Base-by-base conservation (phyloP, 2,329 filamentous ascomycete genomes). In the Paecilomyces variotii region DNA sequence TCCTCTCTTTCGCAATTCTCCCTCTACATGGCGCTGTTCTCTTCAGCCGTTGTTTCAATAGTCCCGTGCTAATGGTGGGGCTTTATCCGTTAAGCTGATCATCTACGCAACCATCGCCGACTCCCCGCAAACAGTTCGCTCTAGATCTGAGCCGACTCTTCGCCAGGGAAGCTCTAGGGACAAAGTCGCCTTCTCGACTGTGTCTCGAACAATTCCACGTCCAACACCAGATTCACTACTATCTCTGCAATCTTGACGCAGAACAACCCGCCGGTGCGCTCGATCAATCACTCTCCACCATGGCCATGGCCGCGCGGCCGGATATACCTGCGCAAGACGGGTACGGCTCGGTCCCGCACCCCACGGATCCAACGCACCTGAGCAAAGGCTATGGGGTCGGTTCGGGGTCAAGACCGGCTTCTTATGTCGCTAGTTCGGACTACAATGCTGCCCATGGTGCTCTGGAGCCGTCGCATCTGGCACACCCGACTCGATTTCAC, bases 251-350 rank as follows among this genome's bases (percentile, higher is more conserved):
- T 45, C 28, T 32, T 14, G 25, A 53, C 27, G 10, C 50, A 4
- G 50, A 24, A 30, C 34, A 45, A 53, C 28, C 53, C 19, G 54
- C 28, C 19, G 45, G 24, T 24, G n/a, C 24, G 12, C 19, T 26
- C 34, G 25, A 45, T 45, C 49, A 63, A 59, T 56, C 57, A 62
- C 52, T 52, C 54, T 54, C 68, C 60, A 61, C 66, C 61, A 75
- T 77, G 69, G 69, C 71, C 54, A 72, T 68, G 69, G 65, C 68
- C 64, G 65, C 71, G 58, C 71, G 71, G 67, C 70, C 73, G 56
- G 72, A 69, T 64, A 76, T 71, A 32, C 72, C 72, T 56, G 67
- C 72, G 57, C 72, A 76, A 63, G 75, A 77, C 61, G 63, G 66
- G 60, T 75, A 74, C 65, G 59, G 62, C 57, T 61, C 68, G 53